Conservation (phyloP, 306 rosid species). For the Vigna nakashimae region DNA sequence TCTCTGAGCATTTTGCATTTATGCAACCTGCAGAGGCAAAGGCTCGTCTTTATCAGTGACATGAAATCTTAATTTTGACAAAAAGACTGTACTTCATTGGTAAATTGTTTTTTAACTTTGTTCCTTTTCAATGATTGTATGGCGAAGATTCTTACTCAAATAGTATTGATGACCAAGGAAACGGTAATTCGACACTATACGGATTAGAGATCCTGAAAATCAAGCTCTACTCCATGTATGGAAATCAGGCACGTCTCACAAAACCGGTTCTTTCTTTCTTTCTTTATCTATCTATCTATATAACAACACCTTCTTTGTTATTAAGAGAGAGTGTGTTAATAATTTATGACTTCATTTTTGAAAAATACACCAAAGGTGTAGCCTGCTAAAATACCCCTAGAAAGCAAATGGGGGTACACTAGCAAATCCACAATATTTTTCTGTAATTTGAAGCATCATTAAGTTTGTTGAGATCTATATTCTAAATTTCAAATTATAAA, state of each 20-base stretch:
- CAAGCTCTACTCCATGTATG: constrained; percentile 82
- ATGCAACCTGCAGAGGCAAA: constrained; percentile 22
- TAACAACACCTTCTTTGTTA: background rate
- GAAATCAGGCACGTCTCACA: constrained; percentile 81
- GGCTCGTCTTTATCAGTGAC: constrained; percentile 14
- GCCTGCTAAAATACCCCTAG: background rate
- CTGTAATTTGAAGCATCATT: constrained; percentile 25
- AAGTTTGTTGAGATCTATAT: constrained; percentile 5
- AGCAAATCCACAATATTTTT: background rate
- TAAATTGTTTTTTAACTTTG: constrained; percentile 36
- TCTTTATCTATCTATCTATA: background rate
- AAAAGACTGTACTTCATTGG: constrained; percentile 18
- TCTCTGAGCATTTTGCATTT: constrained; percentile 20
- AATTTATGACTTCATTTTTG: background rate
- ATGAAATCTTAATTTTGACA: constrained; percentile 9
- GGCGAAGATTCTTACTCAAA: constrained; percentile 51
- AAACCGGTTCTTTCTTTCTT: background rate
- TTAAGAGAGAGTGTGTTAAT: background rate
- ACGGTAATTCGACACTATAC: constrained; percentile 63
- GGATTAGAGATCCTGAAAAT: constrained; percentile 80
- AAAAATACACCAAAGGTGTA: background rate
- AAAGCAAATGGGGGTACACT: background rate
- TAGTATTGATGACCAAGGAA: constrained; percentile 48
- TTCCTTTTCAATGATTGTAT: constrained; percentile 49
- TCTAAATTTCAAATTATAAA: constrained; percentile 26